A percentile compares a stretch with the other conserved stretches of the same genome.
Evolutionary conservation across 495 filamentous ascomycete species (phyloP).

Genomic region (Chaetomium cochliodes): DNA sequence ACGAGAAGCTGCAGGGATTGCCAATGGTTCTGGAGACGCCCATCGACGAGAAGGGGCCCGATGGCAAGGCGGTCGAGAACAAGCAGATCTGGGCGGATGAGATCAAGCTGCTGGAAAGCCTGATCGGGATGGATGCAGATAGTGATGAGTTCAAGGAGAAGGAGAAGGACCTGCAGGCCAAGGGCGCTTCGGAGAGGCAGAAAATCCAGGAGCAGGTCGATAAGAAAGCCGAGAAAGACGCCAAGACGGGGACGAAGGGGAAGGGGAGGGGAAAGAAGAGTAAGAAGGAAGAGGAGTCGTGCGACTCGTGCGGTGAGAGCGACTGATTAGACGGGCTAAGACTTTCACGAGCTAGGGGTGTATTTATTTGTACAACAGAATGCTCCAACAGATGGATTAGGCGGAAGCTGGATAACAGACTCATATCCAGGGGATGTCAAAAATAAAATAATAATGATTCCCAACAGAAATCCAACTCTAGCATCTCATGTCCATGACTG

Average conservation of each 20-base stretch:
- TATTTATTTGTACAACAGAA: neutral
- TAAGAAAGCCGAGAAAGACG: slow-evolving; percentile 50
- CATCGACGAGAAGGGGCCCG: slow-evolving; percentile 62
- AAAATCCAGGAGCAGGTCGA: slow-evolving; percentile 76
- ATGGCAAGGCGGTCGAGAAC: slow-evolving; percentile 63
- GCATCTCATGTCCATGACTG: slow-evolving; percentile 1
- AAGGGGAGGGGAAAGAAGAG: slow-evolving; percentile 37
- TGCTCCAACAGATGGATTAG: neutral
- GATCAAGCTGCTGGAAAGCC: slow-evolving; percentile 82
- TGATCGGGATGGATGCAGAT: slow-evolving; percentile 79
- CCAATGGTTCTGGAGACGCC: slow-evolving; percentile 96
- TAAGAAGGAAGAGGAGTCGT: slow-evolving; percentile 40
- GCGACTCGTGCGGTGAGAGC: slow-evolving; percentile 31
- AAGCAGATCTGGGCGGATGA: slow-evolving; percentile 77
- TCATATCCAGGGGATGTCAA: neutral
- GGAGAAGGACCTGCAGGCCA: slow-evolving; percentile 58
- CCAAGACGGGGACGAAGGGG: slow-evolving; percentile 49
- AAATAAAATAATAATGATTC: slow-evolving; percentile 19
- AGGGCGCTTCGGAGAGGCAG: slow-evolving; percentile 65
- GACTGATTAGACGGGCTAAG: slow-evolving; percentile 35
- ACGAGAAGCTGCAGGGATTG: slow-evolving; percentile 67
- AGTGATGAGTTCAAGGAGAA: slow-evolving; percentile 62
- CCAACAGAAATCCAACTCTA: neutral
- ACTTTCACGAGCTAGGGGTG: neutral
- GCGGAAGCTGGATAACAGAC: neutral